Evolutionary conservation across 768 basidiomycete genomes (phyloP), one percentile per base, ranked within the genome.

Genomic region (Suillus americanus): DNA sequence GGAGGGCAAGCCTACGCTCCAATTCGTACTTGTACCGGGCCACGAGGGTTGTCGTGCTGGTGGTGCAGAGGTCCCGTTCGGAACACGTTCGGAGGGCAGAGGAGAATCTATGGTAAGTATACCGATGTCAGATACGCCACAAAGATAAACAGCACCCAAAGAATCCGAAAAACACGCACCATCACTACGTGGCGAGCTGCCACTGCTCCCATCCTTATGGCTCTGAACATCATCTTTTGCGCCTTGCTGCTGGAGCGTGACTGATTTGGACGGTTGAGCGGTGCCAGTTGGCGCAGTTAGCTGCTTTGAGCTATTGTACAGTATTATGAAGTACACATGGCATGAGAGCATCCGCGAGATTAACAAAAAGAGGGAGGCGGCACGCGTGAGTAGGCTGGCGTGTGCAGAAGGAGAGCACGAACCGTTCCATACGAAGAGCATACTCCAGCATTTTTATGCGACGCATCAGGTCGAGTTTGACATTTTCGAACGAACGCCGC

Each of bases 371-470:
- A 66, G 62, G 46, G 63, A 18, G 33, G 63, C 64, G 46, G 41
- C 64, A 55, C 41, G 64, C 62, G 60, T 59, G n/a, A 12, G 25
- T 23, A 25, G 48, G 28, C 25, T 28, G 35, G 54, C 35, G 45
- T 33, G 41, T 65, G 62, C 62, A 63, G 62, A 64, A 55, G 66
- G 45, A 64, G 63, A 66, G n/a, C 41, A 82, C 86, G 72, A 67
- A 97, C 96, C 97, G 89, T 80, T 99, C 97, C 82, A 96, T 89
- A 55, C 95, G 89, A 56, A 99, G 82, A 46, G 97, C 97, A 78
- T 95, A 98, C 79, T 99, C 97, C 60, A 99, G 87, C 97, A 99
- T 97, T 86, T 97, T 97, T 69, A 98, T 97, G 65, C 97, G 88
- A 66, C 96, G 88, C 86, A 96, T 90, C 40, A 99, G 83, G 79